These are phyloP conservation scores for Suhomyces sp. DNA, from an alignment of 805 yeast genomes.

Conservation along the genomic window DNA sequence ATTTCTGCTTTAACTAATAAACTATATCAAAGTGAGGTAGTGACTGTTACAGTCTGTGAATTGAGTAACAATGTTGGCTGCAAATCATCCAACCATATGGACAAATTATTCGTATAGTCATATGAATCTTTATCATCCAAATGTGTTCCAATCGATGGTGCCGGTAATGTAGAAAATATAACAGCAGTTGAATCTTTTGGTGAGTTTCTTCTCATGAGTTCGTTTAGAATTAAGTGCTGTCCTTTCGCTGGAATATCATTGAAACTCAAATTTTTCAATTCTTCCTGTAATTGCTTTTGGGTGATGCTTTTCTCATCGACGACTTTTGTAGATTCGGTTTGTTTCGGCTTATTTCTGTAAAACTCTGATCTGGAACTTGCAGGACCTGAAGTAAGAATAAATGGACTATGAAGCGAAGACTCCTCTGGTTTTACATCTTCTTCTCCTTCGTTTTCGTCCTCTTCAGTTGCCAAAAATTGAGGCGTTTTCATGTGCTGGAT, in stretches of 20 bases:
- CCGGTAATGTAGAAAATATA: slow-evolving; percentile 85
- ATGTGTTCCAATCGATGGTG: slow-evolving; percentile 84
- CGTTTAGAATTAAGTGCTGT: slow-evolving; percentile 86
- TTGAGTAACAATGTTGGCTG: slow-evolving; percentile 84
- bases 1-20: too few relatives aligned
- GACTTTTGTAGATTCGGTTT: slow-evolving; percentile 6
- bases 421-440: neutral
- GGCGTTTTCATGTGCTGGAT: slow-evolving; percentile 36
- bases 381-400: slow-evolving; percentile 6
- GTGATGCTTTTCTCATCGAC: slow-evolving; percentile 21
- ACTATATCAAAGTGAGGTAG: too few relatives aligned
- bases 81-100: slow-evolving; percentile 75
- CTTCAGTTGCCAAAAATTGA: slow-evolving; percentile 27
- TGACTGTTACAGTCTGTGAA: slow-evolving; percentile 93
- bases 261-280: slow-evolving; percentile 50
- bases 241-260: slow-evolving; percentile 90
- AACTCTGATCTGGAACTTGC: slow-evolving; percentile 9
- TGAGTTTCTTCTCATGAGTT: slow-evolving; percentile 71
- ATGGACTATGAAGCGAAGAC: neutral
- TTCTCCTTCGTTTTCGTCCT: slow-evolving; percentile 10
- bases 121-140: slow-evolving; percentile 62
- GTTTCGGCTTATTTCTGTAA: slow-evolving; percentile 8
- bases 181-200: slow-evolving; percentile 55
- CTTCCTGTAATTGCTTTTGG: slow-evolving; percentile 37
- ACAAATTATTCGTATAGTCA: slow-evolving; percentile 73